Evolutionary conservation across 257 asterid species (phyloP).

Genomic region (Nicotiana tabacum): DNA sequence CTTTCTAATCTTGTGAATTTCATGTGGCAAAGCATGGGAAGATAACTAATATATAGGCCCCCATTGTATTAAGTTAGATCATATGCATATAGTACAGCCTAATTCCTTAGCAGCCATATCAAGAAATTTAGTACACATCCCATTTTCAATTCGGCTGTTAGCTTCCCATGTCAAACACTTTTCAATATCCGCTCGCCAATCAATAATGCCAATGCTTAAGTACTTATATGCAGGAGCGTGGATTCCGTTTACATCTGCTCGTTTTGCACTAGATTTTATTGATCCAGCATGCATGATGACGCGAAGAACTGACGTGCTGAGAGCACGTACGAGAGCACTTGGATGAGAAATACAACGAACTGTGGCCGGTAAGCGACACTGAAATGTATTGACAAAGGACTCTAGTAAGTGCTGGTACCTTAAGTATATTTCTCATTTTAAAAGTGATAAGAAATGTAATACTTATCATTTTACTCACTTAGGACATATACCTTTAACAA

Average conservation of each 20-base stretch:
- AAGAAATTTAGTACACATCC: slow-evolving; percentile 63
- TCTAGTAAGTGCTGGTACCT: slow-evolving; percentile 2
- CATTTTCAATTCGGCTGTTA: slow-evolving; percentile 72
- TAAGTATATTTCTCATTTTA: not conserved
- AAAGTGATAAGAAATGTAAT: not conserved
- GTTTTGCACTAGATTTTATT: slow-evolving; percentile 35
- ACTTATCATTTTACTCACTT: not conserved
- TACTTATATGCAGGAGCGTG: slow-evolving; percentile 46
- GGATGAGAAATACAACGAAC: slow-evolving; percentile 89
- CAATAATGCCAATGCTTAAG: slow-evolving; percentile 38
- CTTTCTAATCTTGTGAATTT: slow-evolving; percentile 8
- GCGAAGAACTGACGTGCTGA: slow-evolving; percentile 88
- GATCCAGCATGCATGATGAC: slow-evolving; percentile 64
- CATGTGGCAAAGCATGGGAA: slow-evolving; percentile 9
- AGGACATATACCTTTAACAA: slow-evolving; percentile 60
- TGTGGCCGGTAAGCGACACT: slow-evolving; percentile 95
- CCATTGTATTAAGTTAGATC: slow-evolving; percentile 9
- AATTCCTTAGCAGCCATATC: slow-evolving; percentile 81
- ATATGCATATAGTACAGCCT: slow-evolving; percentile 63
- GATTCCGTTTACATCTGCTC: slow-evolving; percentile 29
- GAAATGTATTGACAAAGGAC: slow-evolving; percentile 17
- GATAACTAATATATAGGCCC: not conserved
- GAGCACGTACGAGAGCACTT: slow-evolving; percentile 97
- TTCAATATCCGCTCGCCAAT: slow-evolving; percentile 74
- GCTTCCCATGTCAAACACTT: slow-evolving; percentile 94